Percentiles rank a stretch among this genome's conserved stretches.
Evolutionary conservation across 345 rosid species (phyloP).

Genomic region (Gossypium herbaceum): DNA sequence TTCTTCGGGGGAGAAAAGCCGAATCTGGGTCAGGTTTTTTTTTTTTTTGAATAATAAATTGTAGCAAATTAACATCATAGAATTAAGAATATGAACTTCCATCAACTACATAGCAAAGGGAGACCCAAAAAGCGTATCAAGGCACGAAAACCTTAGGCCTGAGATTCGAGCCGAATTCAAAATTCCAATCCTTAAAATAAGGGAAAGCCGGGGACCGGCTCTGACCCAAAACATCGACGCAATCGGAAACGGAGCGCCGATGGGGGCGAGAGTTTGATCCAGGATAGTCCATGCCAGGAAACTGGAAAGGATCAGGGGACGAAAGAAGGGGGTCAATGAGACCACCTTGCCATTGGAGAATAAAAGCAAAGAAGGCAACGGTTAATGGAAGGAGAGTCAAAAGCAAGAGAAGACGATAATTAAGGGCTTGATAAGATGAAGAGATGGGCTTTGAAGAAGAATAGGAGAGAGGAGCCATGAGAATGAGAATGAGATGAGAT

Average conservation of each 20-base stretch:
- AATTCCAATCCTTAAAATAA: conserved; percentile 62
- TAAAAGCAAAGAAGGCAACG: conserved; percentile 56
- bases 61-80: neutral
- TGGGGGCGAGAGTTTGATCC: conserved; percentile 15
- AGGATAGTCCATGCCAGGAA: conserved; percentile 55
- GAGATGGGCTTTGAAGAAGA: neutral
- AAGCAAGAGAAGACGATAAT: conserved; percentile 41
- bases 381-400: conserved; percentile 52
- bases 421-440: conserved; percentile 24
- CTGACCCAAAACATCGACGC: conserved; percentile 55
- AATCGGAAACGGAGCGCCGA: conserved; percentile 43
- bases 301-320: conserved; percentile 42
- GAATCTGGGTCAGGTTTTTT: neutral
- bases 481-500: conserved; percentile 24
- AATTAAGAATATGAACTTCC: too few species aligned
- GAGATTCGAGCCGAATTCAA: conserved; percentile 59
- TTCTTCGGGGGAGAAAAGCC: neutral
- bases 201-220: conserved; percentile 58
- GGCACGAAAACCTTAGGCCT: conserved; percentile 57
- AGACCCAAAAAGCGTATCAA: neutral
- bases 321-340: conserved; percentile 43
- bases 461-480: conserved; percentile 35
- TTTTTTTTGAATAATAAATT: neutral
- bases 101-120: too few species aligned
- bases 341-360: conserved; percentile 69